Percentiles rank a stretch among this genome's conserved stretches.
Conservation (phyloP, 306 rosid species). For the Neltuma alba region DNA sequence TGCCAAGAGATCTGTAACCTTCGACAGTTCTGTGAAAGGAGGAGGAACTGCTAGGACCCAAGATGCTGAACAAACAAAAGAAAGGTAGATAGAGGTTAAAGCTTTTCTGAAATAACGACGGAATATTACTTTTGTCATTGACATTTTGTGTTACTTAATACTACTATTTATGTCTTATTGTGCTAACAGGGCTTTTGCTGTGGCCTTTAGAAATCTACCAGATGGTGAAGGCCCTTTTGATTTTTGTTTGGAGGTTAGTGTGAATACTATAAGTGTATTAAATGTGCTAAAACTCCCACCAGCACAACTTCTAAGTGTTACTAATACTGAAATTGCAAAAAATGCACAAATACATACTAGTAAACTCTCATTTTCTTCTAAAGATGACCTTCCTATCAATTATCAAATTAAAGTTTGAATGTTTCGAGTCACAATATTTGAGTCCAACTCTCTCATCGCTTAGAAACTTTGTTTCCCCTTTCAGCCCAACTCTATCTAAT, state of each 20-base stretch:
- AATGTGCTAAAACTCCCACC: slow-evolving; percentile 10
- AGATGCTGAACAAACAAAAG: slow-evolving; percentile 43
- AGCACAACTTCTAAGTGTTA: slow-evolving; percentile 14
- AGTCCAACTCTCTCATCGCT: not conserved
- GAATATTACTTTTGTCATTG: slow-evolving; percentile 29
- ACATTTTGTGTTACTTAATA: slow-evolving; percentile 11
- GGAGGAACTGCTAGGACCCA: slow-evolving; percentile 44
- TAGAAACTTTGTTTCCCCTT: not conserved
- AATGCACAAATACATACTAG: no score
- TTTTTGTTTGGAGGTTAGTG: slow-evolving; percentile 60
- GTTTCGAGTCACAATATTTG: not conserved
- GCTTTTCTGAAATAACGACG: slow-evolving; percentile 15
- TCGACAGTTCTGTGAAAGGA: slow-evolving; percentile 58
- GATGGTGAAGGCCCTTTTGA: slow-evolving; percentile 48
- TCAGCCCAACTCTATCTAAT: no score
- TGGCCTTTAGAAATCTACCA: slow-evolving; percentile 56
- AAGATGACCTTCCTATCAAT: not conserved
- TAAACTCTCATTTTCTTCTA: not conserved
- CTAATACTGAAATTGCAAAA: not conserved
- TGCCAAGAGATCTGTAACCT: slow-evolving; percentile 57
- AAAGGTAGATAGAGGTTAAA: slow-evolving; percentile 51
- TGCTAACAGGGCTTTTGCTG: slow-evolving; percentile 53
- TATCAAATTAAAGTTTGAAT: not conserved
- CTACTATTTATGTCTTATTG: slow-evolving; percentile 28
- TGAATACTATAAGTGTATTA: slow-evolving; percentile 29